These are phyloP conservation scores for Golovinomyces cichoracearum DNA, from an alignment of 2,329 filamentous ascomycete genomes.

Conservation along the genomic window DNA sequence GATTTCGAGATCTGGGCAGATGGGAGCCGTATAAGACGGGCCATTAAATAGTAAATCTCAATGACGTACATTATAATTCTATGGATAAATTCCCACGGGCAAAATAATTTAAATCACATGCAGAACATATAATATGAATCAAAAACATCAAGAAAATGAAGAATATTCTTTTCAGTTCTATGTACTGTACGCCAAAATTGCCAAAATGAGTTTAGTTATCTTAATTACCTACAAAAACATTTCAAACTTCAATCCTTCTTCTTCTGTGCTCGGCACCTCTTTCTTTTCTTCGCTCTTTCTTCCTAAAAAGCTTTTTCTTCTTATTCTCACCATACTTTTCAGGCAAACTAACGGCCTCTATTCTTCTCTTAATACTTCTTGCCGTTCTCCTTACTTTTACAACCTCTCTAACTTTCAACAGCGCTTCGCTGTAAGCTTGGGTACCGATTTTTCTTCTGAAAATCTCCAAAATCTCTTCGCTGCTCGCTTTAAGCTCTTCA, in stretches of 20 bases:
- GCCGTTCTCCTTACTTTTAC: constrained; percentile 48
- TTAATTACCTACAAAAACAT: not conserved
- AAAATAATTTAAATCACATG: too few species aligned
- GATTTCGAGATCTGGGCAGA: constrained; percentile 85
- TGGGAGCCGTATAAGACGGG: constrained; percentile 7
- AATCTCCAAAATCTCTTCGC: constrained; percentile 53
- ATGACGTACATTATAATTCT: too few species aligned
- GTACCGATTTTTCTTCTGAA: constrained; percentile 69
- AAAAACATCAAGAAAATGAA: too few species aligned
- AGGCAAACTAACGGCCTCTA: constrained; percentile 62
- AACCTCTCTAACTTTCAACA: constrained; percentile 45
- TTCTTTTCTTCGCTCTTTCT: constrained; percentile 60
- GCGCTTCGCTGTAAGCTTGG: constrained; percentile 45
- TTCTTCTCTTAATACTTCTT: constrained; percentile 60
- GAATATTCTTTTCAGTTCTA: too few species aligned
- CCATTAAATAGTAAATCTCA: too few species aligned
- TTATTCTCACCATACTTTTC: constrained; percentile 57
- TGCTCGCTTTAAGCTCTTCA: constrained; percentile 43
- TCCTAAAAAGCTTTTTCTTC: constrained; percentile 59
- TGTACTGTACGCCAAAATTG: too few species aligned
- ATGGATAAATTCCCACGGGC: too few species aligned
- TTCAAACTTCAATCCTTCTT: constrained; percentile 9
- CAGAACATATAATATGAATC: too few species aligned
- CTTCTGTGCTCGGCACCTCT: constrained; percentile 42
- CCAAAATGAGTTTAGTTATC: too few species aligned